phyloP scores from a whole-genome alignment of 148 eudicot genomes.

The Vaccinium corymbosum region DNA sequence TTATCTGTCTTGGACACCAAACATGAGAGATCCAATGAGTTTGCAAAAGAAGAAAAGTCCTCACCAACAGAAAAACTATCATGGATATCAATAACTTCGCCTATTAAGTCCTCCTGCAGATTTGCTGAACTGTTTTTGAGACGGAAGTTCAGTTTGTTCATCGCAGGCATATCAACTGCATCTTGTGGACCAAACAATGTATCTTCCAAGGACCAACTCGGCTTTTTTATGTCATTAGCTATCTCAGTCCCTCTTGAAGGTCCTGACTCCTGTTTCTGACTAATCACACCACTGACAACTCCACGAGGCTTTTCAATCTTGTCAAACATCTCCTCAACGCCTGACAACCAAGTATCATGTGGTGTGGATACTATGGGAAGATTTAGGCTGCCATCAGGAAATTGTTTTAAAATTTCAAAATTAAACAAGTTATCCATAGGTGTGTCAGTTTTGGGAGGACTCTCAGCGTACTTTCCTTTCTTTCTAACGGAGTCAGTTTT shows the following conservation, averaged over 20 bases:
- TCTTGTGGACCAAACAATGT: slow-evolving; percentile 27
- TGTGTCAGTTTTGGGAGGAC: slow-evolving; percentile 25
- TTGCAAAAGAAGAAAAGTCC: slow-evolving; percentile 30
- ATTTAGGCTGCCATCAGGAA: slow-evolving; percentile 27
- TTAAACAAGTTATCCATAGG: slow-evolving; percentile 29
- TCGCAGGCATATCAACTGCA: slow-evolving; percentile 20
- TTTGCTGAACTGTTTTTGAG: slow-evolving; percentile 29
- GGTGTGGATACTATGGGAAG: slow-evolving; percentile 30
- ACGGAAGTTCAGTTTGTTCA: slow-evolving; percentile 24
- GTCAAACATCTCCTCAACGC: slow-evolving; percentile 24
- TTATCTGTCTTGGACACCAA: slow-evolving; percentile 26
- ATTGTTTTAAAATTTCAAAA: slow-evolving; percentile 23
- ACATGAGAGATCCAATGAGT: slow-evolving; percentile 32
- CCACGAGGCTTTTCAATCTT: slow-evolving; percentile 25
- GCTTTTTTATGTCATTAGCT: slow-evolving; percentile 27
- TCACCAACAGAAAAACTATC: slow-evolving; percentile 30
- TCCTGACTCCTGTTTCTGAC: slow-evolving; percentile 26
- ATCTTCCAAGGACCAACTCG: slow-evolving; percentile 31
- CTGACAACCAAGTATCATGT: slow-evolving; percentile 30
- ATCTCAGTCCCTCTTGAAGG: slow-evolving; percentile 25
- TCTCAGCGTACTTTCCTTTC: slow-evolving; percentile 36
- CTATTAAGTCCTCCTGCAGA: slow-evolving; percentile 41
- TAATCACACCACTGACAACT: slow-evolving; percentile 28
- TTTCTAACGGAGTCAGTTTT: slow-evolving; percentile 42
- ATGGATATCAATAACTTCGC: slow-evolving; percentile 63